Base-by-base conservation (phyloP, 2,329 filamentous ascomycete species). In the Scopulariopsis brevicaulis region DNA sequence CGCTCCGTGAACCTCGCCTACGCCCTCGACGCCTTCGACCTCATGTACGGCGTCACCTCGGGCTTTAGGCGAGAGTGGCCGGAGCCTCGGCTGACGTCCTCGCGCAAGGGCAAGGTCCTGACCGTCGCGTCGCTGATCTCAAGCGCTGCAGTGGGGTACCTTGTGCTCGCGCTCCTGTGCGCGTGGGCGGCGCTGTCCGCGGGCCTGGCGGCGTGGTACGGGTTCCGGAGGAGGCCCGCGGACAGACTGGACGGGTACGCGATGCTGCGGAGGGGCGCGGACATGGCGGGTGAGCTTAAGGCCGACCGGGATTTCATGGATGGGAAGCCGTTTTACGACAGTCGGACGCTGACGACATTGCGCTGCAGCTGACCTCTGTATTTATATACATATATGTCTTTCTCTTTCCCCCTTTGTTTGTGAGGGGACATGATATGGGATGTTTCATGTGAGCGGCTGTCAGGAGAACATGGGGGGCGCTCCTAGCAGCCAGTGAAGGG, bases 251-350 rank as follows among this genome's bases (percentile, higher is more conserved):
- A 53, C 34, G 55, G 48, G 18, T 53, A 57, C 20, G 18, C 20
- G 46, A 57, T 57, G 55, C 55, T 57, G 28, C 28, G 55, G 32
- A 22, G 53, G 48, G 55, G 55, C 14, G 55, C 48, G 55, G 32
- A 53, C 3, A 53, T 22, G 48, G 55, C 48, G 14, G 55, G 43
- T 12, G 55, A 57, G 48, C 34, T 57, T 18, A 57, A 28, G 55
- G 48, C 8, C 11, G 40, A 57, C 35, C 28, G 5, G 8, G 55
- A 57, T 6, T 57, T 57, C 24, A 40, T 53, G 48, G 28, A 18
- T n/a, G 32, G 55, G 34, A 53, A 57, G 55, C n/a, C 34, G 7
- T 43, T 53, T 20, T 11, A 37, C 7, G 18, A 28, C 15, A 57
- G 32, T 32, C 53, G 48, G 32, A 37, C 55, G 32, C 34, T 53